phyloP scores from a whole-genome alignment of 257 asterid species.

The Fraxinus cuspidata region DNA sequence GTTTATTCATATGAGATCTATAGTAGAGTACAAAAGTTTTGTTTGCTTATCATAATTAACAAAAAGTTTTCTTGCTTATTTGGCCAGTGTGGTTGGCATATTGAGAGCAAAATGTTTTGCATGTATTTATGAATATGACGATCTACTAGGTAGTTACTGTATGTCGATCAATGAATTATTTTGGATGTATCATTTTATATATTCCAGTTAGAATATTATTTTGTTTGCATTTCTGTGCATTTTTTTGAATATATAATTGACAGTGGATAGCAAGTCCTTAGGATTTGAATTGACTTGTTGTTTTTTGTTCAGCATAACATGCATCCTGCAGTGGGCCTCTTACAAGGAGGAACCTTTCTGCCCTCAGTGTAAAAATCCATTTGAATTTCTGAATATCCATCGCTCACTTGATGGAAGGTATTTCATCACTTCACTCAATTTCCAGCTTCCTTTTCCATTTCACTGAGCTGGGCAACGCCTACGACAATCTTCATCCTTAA shows the following conservation, averaged over 20 bases:
- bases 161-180: background rate
- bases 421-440: constrained; percentile 2
- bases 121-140: background rate
- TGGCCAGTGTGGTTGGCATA: background rate
- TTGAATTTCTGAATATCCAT: constrained; percentile 69
- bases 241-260: constrained; percentile 17
- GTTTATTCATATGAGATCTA: background rate
- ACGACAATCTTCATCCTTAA: background rate
- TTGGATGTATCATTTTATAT: constrained; percentile 1
- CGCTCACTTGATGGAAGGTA: constrained; percentile 39
- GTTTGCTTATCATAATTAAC: background rate
- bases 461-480: background rate
- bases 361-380: constrained; percentile 90
- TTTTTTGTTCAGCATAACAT: constrained; percentile 60
- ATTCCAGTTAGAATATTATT: constrained; percentile 1
- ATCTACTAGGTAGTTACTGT: constrained; percentile 8
- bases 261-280: background rate
- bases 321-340: constrained; percentile 90
- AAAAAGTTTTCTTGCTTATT: background rate
- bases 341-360: constrained; percentile 75
- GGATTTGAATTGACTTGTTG: constrained; percentile 4
- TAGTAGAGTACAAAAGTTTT: constrained; percentile 1
- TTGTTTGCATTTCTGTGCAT: constrained; percentile 17
- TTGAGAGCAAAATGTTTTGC: background rate
- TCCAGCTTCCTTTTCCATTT: background rate